These are phyloP conservation scores for Stenocarpella maydis DNA, from an alignment of 2,329 filamentous ascomycete species.

Conservation along the genomic window DNA sequence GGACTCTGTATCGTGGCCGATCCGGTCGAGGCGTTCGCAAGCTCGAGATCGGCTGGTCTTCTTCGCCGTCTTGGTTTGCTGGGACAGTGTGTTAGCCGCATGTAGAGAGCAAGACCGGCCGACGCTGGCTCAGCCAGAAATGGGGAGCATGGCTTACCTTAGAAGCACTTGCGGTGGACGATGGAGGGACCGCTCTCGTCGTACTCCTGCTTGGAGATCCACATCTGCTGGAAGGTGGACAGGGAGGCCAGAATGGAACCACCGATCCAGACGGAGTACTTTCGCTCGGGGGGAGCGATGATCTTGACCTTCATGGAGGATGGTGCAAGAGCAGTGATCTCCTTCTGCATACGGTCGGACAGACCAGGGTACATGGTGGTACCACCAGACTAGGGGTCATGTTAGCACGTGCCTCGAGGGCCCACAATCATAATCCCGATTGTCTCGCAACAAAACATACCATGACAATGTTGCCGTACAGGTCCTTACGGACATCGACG, in stretches of 20 bases:
- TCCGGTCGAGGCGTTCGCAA: conserved; percentile 54
- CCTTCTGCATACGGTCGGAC: conserved; percentile 99
- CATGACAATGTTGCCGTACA: conserved; percentile 99
- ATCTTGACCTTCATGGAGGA: conserved; percentile 99
- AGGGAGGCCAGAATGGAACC: conserved; percentile 99
- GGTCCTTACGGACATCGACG: conserved; percentile 99
- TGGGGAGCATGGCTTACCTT: conserved; percentile 65
- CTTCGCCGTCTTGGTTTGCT: conserved; percentile 38
- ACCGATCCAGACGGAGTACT: conserved; percentile 99
- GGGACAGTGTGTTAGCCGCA: background rate
- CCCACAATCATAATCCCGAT: conserved; percentile 1
- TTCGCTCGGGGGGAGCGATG: conserved; percentile 99
- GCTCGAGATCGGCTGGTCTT: conserved; percentile 42
- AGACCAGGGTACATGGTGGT: conserved; percentile 99
- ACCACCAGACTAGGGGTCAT: conserved; percentile 85
- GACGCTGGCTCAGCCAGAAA: too few species aligned
- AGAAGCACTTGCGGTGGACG: conserved; percentile 99
- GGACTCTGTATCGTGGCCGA: conserved; percentile 53
- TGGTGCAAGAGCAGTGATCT: conserved; percentile 98
- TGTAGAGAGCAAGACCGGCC: background rate
- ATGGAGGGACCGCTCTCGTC: conserved; percentile 99
- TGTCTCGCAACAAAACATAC: conserved; percentile 66
- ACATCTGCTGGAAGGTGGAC: conserved; percentile 99
- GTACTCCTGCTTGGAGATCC: conserved; percentile 99
- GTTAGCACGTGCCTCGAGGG: conserved; percentile 43